Conservation (phyloP, 140 eudicot genomes). For the Cichorium intybus region DNA sequence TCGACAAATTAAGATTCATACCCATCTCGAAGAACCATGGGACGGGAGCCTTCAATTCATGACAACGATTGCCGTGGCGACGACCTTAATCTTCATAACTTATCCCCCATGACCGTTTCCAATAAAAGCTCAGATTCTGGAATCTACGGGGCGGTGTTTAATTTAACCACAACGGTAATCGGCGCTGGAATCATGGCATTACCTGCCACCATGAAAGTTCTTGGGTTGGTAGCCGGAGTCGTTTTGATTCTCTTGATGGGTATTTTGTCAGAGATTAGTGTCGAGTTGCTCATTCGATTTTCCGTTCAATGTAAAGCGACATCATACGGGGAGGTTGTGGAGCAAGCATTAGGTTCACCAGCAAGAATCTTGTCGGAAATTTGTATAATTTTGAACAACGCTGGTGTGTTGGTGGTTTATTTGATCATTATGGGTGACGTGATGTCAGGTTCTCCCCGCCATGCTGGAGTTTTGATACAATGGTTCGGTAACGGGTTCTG, state of each 20-base stretch:
- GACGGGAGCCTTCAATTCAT: not conserved
- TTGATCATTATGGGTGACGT: slow-evolving; percentile 93
- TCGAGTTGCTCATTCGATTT: slow-evolving; percentile 62
- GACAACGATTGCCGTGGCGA: slow-evolving; percentile 33
- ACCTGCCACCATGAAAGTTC: slow-evolving; percentile 94
- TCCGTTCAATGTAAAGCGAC: slow-evolving; percentile 70
- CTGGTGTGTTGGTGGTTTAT: slow-evolving; percentile 77
- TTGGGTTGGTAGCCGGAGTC: slow-evolving; percentile 66
- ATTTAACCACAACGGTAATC: slow-evolving; percentile 70
- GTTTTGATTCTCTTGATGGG: slow-evolving; percentile 65
- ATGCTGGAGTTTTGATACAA: slow-evolving; percentile 75
- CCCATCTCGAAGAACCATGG: slow-evolving; percentile 6
- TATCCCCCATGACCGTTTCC: too few relatives aligned
- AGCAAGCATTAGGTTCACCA: slow-evolving; percentile 65
- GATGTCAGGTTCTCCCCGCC: slow-evolving; percentile 75
- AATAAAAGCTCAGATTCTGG: slow-evolving; percentile 38
- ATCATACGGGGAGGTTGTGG: slow-evolving; percentile 85
- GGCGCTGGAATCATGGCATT: slow-evolving; percentile 99
- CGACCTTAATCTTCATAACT: slow-evolving; percentile 44
- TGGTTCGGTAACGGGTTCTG: slow-evolving; percentile 85
- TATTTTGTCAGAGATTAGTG: slow-evolving; percentile 67
- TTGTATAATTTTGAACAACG: slow-evolving; percentile 73
- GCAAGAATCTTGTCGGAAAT: slow-evolving; percentile 61
- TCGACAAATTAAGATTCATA: slow-evolving; percentile 5
- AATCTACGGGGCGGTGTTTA: slow-evolving; percentile 73